Percentiles rank a stretch among this genome's conserved stretches.
These are phyloP conservation scores for Sindora glabra DNA, from an alignment of 306 rosid species.

Conservation along the genomic window DNA sequence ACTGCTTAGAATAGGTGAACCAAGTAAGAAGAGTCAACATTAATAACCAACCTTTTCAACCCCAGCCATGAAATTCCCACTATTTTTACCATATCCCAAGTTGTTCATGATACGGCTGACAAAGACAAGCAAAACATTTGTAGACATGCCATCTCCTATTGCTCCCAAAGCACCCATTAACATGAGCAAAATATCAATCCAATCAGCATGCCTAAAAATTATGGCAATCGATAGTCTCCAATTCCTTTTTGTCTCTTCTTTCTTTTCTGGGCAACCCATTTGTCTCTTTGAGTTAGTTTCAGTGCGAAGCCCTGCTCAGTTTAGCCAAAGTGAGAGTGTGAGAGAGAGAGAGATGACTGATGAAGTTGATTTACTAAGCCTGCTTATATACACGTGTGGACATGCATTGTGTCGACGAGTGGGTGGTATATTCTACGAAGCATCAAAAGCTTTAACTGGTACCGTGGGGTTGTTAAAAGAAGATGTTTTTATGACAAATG, in stretches of 20 bases:
- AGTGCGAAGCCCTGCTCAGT: too few species aligned
- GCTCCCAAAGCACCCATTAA: conserved; percentile 77
- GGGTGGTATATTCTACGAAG: too few species aligned
- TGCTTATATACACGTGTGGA: too few species aligned
- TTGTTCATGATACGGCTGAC: conserved; percentile 89
- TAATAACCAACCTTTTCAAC: conserved; percentile 94
- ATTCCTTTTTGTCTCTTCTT: conserved; percentile 10
- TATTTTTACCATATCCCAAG: conserved; percentile 50
- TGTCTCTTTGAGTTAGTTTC: not conserved
- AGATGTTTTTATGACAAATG: not conserved
- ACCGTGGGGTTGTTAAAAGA: conserved; percentile 1
- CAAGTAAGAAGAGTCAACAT: not conserved
- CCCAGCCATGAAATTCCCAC: conserved; percentile 51
- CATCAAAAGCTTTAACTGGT: too few species aligned
- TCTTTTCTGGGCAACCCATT: conserved; percentile 33
- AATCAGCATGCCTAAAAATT: conserved; percentile 66
- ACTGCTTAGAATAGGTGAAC: not conserved
- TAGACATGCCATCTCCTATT: conserved; percentile 91
- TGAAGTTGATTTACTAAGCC: too few species aligned
- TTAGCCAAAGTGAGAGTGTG: too few species aligned
- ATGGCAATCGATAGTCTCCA: conserved; percentile 22
- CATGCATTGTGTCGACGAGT: too few species aligned
- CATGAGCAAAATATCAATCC: conserved; percentile 74
- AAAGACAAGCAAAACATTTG: conserved; percentile 66
- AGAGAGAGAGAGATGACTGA: too few species aligned